Evolutionary conservation across 768 basidiomycete species (phyloP).

Genomic region (Leucosporidium yakuticum): DNA sequence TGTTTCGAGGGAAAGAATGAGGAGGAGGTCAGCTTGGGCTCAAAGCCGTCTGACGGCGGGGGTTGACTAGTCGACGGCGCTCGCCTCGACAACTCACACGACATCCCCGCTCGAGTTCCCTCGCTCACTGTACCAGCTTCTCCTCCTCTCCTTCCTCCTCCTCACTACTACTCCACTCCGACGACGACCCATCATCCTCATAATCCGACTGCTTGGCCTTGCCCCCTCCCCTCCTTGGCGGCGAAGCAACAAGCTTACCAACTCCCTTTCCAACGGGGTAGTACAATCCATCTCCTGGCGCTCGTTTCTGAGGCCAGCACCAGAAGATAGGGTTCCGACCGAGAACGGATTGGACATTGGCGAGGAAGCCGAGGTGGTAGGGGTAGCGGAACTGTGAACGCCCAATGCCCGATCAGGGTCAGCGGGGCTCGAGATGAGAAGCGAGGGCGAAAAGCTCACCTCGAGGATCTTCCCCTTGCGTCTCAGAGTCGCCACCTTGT

Average conservation of each 20-base stretch:
- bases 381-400: constrained; percentile 72
- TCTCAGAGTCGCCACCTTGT: constrained; percentile 79
- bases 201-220: constrained; percentile 41
- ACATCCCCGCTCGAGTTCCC: background rate
- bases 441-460: constrained; percentile 44
- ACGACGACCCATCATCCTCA: constrained; percentile 16
- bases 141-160: constrained; percentile 62
- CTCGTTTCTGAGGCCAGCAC: constrained; percentile 60
- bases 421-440: background rate
- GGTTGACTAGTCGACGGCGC: background rate
- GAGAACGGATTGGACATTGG: constrained; percentile 71
- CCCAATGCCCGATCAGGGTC: background rate
- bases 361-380: constrained; percentile 71
- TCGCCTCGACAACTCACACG: background rate
- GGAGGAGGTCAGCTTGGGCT: background rate
- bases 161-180: background rate
- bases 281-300: constrained; percentile 62
- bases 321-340: constrained; percentile 70
- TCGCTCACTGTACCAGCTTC: constrained; percentile 66
- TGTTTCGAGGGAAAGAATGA: background rate
- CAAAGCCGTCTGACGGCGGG: background rate
- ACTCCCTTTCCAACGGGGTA: constrained; percentile 60
- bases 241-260: constrained; percentile 21
- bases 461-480: constrained; percentile 78
- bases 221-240: constrained; percentile 21